A percentile compares a stretch with the other conserved stretches of the same genome.
Conservation (phyloP, 2,329 filamentous ascomycete genomes). For the Atkinsonella texensis region DNA sequence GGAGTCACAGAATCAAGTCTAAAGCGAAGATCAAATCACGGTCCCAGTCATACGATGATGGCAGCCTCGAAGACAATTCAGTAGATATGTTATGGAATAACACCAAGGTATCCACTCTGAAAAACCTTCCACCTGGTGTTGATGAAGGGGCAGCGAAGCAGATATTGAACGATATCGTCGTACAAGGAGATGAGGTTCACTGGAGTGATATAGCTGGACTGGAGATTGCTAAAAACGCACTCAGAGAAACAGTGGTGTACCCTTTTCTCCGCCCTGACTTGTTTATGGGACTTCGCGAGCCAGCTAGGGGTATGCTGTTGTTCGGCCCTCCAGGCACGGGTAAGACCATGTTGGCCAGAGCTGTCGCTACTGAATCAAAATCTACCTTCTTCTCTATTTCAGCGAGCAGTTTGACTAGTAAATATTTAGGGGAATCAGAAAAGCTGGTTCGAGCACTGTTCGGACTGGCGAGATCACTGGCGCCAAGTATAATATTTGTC, state of each 20-base stretch:
- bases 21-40: slow-evolving; percentile 34
- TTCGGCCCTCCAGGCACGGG: slow-evolving; percentile 97
- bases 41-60: slow-evolving; percentile 33
- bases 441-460: slow-evolving; percentile 93
- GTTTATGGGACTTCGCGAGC: slow-evolving; percentile 90
- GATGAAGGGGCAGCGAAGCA: slow-evolving; percentile 76
- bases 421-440: slow-evolving; percentile 92
- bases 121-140: slow-evolving; percentile 67
- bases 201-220: slow-evolving; percentile 92
- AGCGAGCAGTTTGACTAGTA: slow-evolving; percentile 85
- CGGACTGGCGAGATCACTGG: slow-evolving; percentile 72
- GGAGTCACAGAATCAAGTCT: slow-evolving; percentile 21
- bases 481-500: slow-evolving; percentile 94
- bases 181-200: slow-evolving; percentile 86
- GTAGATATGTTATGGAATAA: slow-evolving; percentile 43
- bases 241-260: slow-evolving; percentile 95
- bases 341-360: slow-evolving; percentile 90
- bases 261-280: slow-evolving; percentile 90
- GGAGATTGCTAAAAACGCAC: slow-evolving; percentile 76
- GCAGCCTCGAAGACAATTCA: slow-evolving; percentile 26
- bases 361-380: slow-evolving; percentile 85
- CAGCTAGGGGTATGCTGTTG: slow-evolving; percentile 85
- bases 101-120: slow-evolving; percentile 54
- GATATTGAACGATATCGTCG: slow-evolving; percentile 91
- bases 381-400: slow-evolving; percentile 97